Percentiles rank a stretch among this genome's conserved stretches.
These are phyloP conservation scores for Corinectria fuckeliana DNA, from an alignment of 2,329 filamentous ascomycete species.

Conservation along the genomic window DNA sequence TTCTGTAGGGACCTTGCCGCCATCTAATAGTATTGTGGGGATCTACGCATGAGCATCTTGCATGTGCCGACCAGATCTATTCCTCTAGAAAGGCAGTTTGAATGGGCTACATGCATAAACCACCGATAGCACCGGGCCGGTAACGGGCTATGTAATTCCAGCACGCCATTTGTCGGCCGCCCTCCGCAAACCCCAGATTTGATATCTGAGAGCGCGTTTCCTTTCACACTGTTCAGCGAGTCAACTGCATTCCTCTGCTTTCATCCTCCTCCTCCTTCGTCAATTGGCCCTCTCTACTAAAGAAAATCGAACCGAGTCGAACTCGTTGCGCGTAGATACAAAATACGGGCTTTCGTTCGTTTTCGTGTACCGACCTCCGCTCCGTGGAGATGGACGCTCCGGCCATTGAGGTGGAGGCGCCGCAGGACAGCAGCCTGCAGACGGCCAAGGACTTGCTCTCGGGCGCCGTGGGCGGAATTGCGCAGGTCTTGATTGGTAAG, in stretches of 20 bases:
- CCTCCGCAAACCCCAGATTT: constrained; percentile 38
- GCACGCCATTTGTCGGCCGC: constrained; percentile 38
- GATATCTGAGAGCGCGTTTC: constrained; percentile 25
- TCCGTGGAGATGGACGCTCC: constrained; percentile 39
- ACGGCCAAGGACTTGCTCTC: constrained; percentile 90
- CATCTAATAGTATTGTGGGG: background rate
- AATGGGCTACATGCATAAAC: constrained; percentile 8
- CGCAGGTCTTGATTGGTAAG: constrained; percentile 88
- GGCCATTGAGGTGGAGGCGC: constrained; percentile 44
- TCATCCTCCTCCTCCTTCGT: background rate
- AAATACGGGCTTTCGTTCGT: background rate
- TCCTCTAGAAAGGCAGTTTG: constrained; percentile 23
- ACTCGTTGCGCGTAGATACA: too few relatives aligned
- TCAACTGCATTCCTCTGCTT: background rate
- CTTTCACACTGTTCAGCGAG: constrained; percentile 1
- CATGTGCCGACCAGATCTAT: background rate
- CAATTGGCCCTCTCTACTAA: too few relatives aligned
- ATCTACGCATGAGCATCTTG: background rate
- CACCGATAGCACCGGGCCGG: constrained; percentile 34
- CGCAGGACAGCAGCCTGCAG: constrained; percentile 53
- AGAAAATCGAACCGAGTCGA: too few relatives aligned
- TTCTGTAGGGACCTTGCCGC: background rate
- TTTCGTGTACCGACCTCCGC: background rate
- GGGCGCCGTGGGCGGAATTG: constrained; percentile 88
- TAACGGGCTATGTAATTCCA: constrained; percentile 40